Conservation (phyloP, 2,329 filamentous ascomycete genomes). For the Thielaviopsis ethacetica region DNA sequence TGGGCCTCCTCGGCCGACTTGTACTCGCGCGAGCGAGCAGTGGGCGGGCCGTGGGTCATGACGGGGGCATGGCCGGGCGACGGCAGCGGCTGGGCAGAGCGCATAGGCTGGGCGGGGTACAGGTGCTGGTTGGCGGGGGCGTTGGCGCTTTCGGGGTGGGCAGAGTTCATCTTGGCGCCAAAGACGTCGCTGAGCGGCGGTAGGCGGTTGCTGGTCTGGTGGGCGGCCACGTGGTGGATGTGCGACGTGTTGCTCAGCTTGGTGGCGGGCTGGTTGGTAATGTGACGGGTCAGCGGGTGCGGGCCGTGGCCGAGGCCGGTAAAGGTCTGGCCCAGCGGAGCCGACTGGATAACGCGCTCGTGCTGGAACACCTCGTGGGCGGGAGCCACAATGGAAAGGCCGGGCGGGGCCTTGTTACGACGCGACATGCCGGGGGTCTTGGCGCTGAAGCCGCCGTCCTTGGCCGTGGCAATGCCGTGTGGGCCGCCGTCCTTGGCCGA, state of each 20-base stretch:
- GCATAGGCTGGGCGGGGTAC: slow-evolving; percentile 39
- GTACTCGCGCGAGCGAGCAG: slow-evolving; percentile 64
- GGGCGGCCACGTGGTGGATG: slow-evolving; percentile 77
- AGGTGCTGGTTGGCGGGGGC: slow-evolving; percentile 19
- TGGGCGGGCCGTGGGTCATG: slow-evolving; percentile 31
- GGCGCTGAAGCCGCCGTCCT: slow-evolving; percentile 33
- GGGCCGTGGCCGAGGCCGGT: slow-evolving; percentile 65
- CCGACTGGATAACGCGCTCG: slow-evolving; percentile 92
- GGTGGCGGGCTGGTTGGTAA: slow-evolving; percentile 58
- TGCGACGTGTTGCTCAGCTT: slow-evolving; percentile 72
- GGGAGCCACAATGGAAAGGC: slow-evolving; percentile 86
- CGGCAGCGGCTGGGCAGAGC: slow-evolving; percentile 46
- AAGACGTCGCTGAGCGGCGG: slow-evolving; percentile 94
- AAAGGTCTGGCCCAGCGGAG: slow-evolving; percentile 86
- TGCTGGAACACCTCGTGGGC: slow-evolving; percentile 83
- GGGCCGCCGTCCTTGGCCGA: slow-evolving; percentile 55
- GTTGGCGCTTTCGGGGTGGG: slow-evolving; percentile 37
- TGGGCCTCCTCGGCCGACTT: slow-evolving; percentile 93
- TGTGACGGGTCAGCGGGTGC: slow-evolving; percentile 58
- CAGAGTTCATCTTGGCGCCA: slow-evolving; percentile 50
- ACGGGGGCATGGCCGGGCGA: slow-evolving; percentile 57
- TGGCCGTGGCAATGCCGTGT: slow-evolving; percentile 27
- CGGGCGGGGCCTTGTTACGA: slow-evolving; percentile 68
- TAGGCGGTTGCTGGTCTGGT: slow-evolving; percentile 78
- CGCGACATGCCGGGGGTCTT: slow-evolving; percentile 61